Conservation (phyloP, 148 eudicot genomes). For the Amaranthus palmeri region DNA sequence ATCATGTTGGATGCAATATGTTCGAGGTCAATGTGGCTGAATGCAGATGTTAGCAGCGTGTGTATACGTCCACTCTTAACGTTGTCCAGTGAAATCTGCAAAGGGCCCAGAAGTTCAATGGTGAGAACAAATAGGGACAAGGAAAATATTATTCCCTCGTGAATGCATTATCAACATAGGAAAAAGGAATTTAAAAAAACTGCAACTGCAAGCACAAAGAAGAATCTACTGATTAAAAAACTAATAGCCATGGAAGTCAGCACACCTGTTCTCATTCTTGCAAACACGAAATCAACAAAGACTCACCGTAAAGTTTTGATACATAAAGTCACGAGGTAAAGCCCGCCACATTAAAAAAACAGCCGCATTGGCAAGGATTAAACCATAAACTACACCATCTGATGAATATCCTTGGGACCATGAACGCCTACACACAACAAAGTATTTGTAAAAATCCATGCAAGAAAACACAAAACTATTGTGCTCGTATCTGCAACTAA, state of each 20-base stretch:
- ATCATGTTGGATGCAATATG: slow-evolving; percentile 75
- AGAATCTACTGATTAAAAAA: not conserved
- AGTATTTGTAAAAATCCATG: not conserved
- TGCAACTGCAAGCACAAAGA: not conserved
- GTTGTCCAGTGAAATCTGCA: not conserved
- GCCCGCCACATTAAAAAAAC: slow-evolving; percentile 69
- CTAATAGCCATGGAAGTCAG: not conserved
- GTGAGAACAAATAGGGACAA: not conserved
- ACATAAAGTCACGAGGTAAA: slow-evolving; percentile 53
- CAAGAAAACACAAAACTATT: not conserved
- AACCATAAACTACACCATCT: slow-evolving; percentile 56
- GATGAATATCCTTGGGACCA: slow-evolving; percentile 45
- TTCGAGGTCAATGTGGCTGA: slow-evolving; percentile 8
- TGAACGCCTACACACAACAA: slow-evolving; percentile 47
- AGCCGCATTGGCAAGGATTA: slow-evolving; percentile 63
- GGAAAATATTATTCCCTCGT: not conserved
- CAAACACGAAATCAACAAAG: slow-evolving; percentile 12
- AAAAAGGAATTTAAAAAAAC: not conserved
- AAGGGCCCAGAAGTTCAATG: slow-evolving; percentile 4
- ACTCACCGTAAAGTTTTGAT: slow-evolving; percentile 62
- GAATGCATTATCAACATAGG: not conserved
- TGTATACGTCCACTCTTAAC: not conserved
- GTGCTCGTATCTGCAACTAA: not conserved
- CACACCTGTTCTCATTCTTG: not conserved
- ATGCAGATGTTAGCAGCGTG: not conserved